Evolutionary conservation across 352 stramenopile species (phyloP).

Genomic region (Pythium utonaiense): DNA sequence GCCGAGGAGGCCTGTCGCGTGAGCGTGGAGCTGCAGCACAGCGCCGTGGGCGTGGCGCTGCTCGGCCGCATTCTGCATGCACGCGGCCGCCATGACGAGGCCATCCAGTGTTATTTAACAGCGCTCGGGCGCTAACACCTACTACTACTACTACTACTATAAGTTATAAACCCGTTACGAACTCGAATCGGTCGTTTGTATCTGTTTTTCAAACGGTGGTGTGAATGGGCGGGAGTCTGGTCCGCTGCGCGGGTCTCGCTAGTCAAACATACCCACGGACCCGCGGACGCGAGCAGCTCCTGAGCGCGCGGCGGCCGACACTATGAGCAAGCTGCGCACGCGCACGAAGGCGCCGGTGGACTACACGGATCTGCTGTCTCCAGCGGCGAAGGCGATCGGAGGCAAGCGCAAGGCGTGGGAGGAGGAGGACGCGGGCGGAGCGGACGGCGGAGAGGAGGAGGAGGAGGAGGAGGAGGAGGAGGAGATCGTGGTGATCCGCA

Average conservation of each 20-base stretch:
- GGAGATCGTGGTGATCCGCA: conserved; percentile 8
- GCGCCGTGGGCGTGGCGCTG: conserved; percentile 15
- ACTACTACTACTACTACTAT: conserved; percentile 1
- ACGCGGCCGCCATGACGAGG: conserved; percentile 22
- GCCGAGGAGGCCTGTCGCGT: conserved; percentile 27
- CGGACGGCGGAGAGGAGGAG: conserved; percentile 14
- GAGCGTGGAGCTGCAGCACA: conserved; percentile 26
- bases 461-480: background rate
- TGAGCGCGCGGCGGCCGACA: background rate
- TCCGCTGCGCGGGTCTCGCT: background rate
- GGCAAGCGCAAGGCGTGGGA: conserved; percentile 16
- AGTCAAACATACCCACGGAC: conserved; percentile 2
- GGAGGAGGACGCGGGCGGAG: conserved; percentile 7
- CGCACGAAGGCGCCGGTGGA: conserved; percentile 28
- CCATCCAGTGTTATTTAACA: conserved; percentile 32
- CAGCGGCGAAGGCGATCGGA: conserved; percentile 21
- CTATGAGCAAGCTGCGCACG: conserved; percentile 35
- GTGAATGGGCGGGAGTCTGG: conserved; percentile 12
- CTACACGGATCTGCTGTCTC: conserved; percentile 39
- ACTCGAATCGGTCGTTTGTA: conserved; percentile 1
- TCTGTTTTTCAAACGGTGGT: conserved; percentile 2
- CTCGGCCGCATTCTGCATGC: conserved; percentile 23
- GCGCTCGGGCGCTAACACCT: conserved; percentile 18
- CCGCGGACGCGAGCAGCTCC: background rate
- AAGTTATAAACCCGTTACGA: conserved; percentile 23